These are phyloP conservation scores for Sindora glabra DNA, from an alignment of 306 rosid genomes.

Conservation along the genomic window DNA sequence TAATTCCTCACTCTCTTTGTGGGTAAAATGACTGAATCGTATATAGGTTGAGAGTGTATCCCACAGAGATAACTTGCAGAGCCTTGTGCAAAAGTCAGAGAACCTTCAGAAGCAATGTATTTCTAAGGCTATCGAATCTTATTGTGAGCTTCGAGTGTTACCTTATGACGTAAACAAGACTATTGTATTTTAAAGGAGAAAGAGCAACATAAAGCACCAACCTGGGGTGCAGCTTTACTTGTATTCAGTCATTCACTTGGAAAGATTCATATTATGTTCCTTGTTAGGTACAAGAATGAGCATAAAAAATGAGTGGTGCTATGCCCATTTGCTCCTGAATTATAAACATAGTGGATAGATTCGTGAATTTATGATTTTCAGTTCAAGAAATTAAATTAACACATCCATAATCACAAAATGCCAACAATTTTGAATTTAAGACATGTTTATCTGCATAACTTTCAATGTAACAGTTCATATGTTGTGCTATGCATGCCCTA, in stretches of 20 bases:
- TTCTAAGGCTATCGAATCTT: slow-evolving; percentile 67
- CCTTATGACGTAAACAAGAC: slow-evolving; percentile 75
- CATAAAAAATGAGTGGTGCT: neutral
- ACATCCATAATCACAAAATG: too few species aligned
- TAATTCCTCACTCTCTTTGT: neutral
- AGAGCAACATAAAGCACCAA: neutral
- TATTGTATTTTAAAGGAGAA: slow-evolving; percentile 55
- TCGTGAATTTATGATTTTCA: too few species aligned
- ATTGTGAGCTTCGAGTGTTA: slow-evolving; percentile 87
- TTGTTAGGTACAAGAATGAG: slow-evolving; percentile 2
- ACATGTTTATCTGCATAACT: too few species aligned
- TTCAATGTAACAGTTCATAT: too few species aligned
- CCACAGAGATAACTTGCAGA: slow-evolving; percentile 79
- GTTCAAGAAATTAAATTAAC: too few species aligned
- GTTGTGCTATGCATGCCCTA: too few species aligned
- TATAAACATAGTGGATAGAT: too few species aligned
- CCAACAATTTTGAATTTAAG: too few species aligned
- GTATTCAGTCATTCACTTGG: slow-evolving; percentile 18
- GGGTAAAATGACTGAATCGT: slow-evolving; percentile 14
- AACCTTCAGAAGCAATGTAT: slow-evolving; percentile 93
- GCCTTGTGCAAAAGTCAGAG: slow-evolving; percentile 94
- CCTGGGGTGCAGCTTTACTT: slow-evolving; percentile 18
- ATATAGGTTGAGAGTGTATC: slow-evolving; percentile 89
- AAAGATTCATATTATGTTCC: neutral
- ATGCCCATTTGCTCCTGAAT: slow-evolving; percentile 3